phyloP scores from a whole-genome alignment of 495 filamentous ascomycete genomes.

The Neurospora sp. region DNA sequence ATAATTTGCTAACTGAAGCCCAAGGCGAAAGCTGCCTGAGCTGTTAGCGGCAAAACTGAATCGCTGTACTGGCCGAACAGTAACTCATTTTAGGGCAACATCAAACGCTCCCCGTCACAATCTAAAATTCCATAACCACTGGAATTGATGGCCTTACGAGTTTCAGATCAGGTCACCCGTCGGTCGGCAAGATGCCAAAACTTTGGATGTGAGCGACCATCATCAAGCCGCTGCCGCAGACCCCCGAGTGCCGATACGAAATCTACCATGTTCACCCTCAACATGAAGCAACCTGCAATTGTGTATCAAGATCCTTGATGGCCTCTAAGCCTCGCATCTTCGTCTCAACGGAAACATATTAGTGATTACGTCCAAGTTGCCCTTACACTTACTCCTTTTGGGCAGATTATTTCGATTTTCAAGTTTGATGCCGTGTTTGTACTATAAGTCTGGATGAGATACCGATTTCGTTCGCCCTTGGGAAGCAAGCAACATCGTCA shows the following conservation, averaged over 20 bases:
- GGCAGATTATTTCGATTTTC: background rate
- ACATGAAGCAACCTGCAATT: background rate
- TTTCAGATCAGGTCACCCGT: background rate
- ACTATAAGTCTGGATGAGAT: background rate
- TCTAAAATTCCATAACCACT: background rate
- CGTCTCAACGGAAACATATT: background rate
- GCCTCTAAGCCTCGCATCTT: background rate
- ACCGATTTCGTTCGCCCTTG: background rate
- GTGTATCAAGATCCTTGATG: background rate
- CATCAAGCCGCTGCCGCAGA: background rate
- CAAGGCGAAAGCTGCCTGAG: background rate
- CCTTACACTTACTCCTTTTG: background rate
- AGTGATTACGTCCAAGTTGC: background rate
- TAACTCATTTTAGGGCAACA: background rate
- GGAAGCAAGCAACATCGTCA: background rate
- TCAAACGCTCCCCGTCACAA: background rate
- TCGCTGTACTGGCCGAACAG: background rate
- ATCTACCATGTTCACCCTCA: background rate
- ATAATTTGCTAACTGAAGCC: background rate
- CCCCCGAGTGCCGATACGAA: background rate
- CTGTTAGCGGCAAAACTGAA: background rate
- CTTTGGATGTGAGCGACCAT: background rate
- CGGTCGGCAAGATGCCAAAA: background rate
- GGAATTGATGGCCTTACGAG: background rate
- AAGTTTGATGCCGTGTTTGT: background rate